These are phyloP conservation scores for Heliosperma pusillum DNA, from an alignment of 148 eudicot species.

Conservation along the genomic window DNA sequence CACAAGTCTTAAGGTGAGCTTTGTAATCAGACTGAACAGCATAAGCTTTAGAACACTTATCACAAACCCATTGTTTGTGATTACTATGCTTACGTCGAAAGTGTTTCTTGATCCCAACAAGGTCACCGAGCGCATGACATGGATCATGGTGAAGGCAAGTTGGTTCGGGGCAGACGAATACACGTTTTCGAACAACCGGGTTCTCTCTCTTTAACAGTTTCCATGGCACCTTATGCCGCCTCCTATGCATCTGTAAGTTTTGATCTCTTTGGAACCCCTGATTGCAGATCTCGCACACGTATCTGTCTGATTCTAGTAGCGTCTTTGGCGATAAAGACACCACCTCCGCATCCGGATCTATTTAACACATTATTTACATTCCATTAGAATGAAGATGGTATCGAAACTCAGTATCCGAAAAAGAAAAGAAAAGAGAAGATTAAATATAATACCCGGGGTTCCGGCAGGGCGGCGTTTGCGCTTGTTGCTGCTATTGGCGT, in stretches of 20 bases:
- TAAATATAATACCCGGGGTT: conserved; percentile 63
- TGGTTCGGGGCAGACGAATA: conserved; percentile 89
- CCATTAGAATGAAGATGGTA: too few species aligned
- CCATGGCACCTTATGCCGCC: conserved; percentile 95
- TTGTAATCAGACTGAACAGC: conserved; percentile 90
- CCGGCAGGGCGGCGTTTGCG: conserved; percentile 88
- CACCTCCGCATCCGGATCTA: conserved; percentile 97
- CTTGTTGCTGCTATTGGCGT: conserved; percentile 34
- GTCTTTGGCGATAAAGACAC: conserved; percentile 83
- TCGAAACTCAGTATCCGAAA: too few species aligned
- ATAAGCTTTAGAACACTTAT: conserved; percentile 73
- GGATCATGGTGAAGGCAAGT: conserved; percentile 90
- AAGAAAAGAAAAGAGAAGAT: background rate
- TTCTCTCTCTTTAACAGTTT: conserved; percentile 72
- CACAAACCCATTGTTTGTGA: conserved; percentile 84
- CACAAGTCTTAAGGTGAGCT: conserved; percentile 91
- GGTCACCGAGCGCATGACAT: conserved; percentile 83
- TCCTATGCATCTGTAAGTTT: conserved; percentile 85
- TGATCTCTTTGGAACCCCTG: conserved; percentile 95
- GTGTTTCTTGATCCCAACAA: conserved; percentile 89
- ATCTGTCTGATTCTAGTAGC: conserved; percentile 73
- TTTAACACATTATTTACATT: too few species aligned
- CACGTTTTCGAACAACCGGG: conserved; percentile 58
- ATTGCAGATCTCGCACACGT: conserved; percentile 92
- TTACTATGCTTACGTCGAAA: conserved; percentile 81